A percentile compares a stretch with the other conserved stretches of the same genome.
These are phyloP conservation scores for Naegleria fowleri DNA, from an alignment of 208 protist species.

Conservation along the genomic window DNA sequence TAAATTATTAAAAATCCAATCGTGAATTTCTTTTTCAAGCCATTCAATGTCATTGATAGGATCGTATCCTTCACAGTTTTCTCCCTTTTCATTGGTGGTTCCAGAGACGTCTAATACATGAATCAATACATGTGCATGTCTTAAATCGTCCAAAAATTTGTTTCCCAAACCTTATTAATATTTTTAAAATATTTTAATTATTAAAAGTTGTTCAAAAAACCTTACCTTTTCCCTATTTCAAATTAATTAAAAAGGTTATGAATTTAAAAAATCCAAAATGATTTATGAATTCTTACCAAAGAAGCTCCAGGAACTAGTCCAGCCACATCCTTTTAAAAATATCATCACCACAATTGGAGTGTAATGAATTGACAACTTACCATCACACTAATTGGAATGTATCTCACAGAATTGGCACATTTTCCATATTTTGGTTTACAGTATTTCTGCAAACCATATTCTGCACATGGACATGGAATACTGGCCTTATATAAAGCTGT, in stretches of 20 bases:
- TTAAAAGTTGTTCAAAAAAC: not conserved
- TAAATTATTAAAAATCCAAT: conserved; percentile 31
- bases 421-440: conserved; percentile 26
- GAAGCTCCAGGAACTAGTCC: conserved; percentile 88
- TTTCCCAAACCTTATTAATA: conserved; percentile 81
- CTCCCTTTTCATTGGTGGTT: conserved; percentile 73
- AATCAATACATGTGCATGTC: conserved; percentile 79
- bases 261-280: too few species aligned
- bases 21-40: conserved; percentile 12
- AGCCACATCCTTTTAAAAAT: conserved; percentile 62
- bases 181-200: too few species aligned
- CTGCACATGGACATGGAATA: not conserved
- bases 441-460: not conserved
- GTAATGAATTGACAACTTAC: not conserved
- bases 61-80: conserved; percentile 55
- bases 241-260: too few species aligned
- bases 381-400: not conserved
- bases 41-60: conserved; percentile 29
- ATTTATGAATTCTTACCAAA: conserved; percentile 25
- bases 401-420: conserved; percentile 20
- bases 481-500: not conserved
- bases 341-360: not conserved
- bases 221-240: conserved; percentile 43
- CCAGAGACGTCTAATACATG: conserved; percentile 77
- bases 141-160: conserved; percentile 87